These are phyloP conservation scores for Nyctanthes arbortristis DNA, from an alignment of 257 asterid species.

Conservation along the genomic window DNA sequence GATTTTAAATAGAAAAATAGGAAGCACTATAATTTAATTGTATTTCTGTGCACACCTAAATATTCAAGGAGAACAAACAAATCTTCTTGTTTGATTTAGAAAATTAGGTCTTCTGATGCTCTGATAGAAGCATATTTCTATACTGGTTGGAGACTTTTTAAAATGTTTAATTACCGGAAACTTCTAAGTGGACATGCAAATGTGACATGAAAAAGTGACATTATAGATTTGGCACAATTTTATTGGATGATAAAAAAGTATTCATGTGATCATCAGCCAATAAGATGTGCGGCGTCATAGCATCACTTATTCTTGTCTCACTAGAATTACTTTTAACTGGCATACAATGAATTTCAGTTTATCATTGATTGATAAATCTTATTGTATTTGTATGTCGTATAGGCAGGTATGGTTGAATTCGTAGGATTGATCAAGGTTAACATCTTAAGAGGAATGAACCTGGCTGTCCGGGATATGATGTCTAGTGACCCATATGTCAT, in stretches of 20 bases:
- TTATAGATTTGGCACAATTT: too few relatives aligned
- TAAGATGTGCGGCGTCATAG: too few relatives aligned
- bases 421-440: slow-evolving; percentile 89
- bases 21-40: not conserved
- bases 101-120: not conserved
- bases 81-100: not conserved
- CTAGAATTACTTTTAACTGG: too few relatives aligned
- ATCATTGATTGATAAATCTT: slow-evolving; percentile 17
- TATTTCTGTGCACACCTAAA: not conserved
- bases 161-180: not conserved
- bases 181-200: too few relatives aligned
- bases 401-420: slow-evolving; percentile 99
- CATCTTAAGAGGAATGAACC: slow-evolving; percentile 84
- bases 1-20: not conserved
- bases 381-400: slow-evolving; percentile 30
- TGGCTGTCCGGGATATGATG: slow-evolving; percentile 83
- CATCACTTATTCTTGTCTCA: too few relatives aligned
- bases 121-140: not conserved
- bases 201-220: too few relatives aligned
- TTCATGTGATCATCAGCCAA: too few relatives aligned
- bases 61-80: not conserved
- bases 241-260: too few relatives aligned
- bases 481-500: slow-evolving; percentile 91
- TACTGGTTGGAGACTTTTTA: not conserved
- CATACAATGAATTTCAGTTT: not conserved